These are phyloP conservation scores for Russula emetica DNA, from an alignment of 768 basidiomycete species.

Conservation along the genomic window DNA sequence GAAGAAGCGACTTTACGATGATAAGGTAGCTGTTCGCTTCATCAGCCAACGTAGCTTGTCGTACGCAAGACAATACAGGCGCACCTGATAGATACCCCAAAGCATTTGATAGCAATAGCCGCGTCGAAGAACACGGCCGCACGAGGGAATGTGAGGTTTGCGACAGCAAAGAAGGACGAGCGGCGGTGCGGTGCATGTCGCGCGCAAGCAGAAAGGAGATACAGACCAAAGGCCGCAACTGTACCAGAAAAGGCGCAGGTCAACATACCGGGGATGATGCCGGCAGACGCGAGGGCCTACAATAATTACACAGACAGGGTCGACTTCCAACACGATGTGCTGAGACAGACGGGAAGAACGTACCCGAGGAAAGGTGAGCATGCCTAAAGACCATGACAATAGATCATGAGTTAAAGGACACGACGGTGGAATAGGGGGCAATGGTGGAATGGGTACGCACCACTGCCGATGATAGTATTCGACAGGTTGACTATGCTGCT, in stretches of 20 bases:
- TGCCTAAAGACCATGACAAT: conserved; percentile 46
- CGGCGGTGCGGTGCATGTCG: conserved; percentile 66
- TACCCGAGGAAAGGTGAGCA: conserved; percentile 86
- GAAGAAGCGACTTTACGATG: conserved; percentile 90
- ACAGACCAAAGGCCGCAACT: conserved; percentile 80
- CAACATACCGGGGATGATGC: conserved; percentile 83
- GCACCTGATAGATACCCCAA: conserved; percentile 90
- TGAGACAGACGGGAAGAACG: conserved; percentile 20
- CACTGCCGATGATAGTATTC: conserved; percentile 91
- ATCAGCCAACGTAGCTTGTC: not conserved
- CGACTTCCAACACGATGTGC: not conserved
- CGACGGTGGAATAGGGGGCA: not conserved
- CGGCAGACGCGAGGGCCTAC: conserved; percentile 86
- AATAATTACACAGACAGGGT: not conserved
- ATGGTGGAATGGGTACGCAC: conserved; percentile 39
- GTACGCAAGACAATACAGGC: conserved; percentile 30
- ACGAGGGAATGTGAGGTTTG: conserved; percentile 83
- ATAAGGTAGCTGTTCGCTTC: conserved; percentile 64
- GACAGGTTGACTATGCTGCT: conserved; percentile 76
- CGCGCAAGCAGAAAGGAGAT: conserved; percentile 83
- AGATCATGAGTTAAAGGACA: not conserved
- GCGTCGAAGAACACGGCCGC: conserved; percentile 88
- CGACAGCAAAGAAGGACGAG: conserved; percentile 78
- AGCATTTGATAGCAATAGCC: conserved; percentile 94
- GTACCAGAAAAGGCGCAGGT: conserved; percentile 80